phyloP scores from a whole-genome alignment of 257 asterid genomes.

The Capsicum pubescens region DNA sequence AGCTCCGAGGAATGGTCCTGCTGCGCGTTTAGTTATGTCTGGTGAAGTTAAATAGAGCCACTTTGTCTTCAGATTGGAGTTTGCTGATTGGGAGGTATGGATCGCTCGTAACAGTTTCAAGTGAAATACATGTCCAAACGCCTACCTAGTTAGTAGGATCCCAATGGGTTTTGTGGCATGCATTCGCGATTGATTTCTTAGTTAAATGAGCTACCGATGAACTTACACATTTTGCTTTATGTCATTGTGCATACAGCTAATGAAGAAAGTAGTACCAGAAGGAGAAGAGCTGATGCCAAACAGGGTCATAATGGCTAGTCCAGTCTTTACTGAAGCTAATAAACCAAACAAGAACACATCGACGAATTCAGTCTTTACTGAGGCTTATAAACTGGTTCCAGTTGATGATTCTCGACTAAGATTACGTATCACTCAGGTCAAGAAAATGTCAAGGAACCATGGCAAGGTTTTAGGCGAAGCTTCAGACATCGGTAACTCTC shows the following conservation, averaged over 20 bases:
- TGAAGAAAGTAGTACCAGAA: slow-evolving; percentile 41
- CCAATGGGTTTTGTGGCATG: not conserved
- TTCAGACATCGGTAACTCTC: not conserved
- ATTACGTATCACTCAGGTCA: not conserved
- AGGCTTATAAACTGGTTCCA: not conserved
- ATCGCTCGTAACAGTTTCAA: not conserved
- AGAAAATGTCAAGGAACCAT: slow-evolving; percentile 36
- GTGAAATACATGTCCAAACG: not conserved
- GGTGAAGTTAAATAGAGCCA: slow-evolving; percentile 49
- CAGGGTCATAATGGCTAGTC: slow-evolving; percentile 26
- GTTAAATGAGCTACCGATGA: not conserved
- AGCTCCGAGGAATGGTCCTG: slow-evolving; percentile 62
- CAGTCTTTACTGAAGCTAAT: slow-evolving; percentile 22
- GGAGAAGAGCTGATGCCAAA: slow-evolving; percentile 60
- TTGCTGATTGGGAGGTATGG: slow-evolving; percentile 65
- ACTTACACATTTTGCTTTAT: too few species aligned
- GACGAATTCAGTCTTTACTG: not conserved
- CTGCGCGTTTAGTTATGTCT: slow-evolving; percentile 36
- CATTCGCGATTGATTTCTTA: not conserved
- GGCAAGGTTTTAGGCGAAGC: slow-evolving; percentile 24
- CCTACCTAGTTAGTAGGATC: not conserved
- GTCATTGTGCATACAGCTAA: not conserved
- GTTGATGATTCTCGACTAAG: slow-evolving; percentile 22
- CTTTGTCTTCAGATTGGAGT: slow-evolving; percentile 58
- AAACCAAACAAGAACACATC: not conserved